A percentile compares a stretch with the other conserved stretches of the same genome.
Conservation (phyloP, 495 filamentous ascomycete species). For the Podospora sp. region DNA sequence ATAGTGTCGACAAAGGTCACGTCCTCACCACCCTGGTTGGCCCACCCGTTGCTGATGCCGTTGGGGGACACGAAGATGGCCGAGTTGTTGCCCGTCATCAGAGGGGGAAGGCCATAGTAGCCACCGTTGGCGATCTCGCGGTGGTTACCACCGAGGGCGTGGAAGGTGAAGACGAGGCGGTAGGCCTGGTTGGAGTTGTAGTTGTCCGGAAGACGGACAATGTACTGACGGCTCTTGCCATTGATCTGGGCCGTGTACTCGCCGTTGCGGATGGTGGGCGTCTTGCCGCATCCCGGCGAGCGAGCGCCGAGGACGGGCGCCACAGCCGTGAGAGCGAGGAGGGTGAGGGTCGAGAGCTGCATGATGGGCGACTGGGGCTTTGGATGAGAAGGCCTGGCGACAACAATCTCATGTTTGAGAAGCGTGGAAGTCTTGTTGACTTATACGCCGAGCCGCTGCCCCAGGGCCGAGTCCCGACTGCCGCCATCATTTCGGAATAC, state of each 20-base stretch:
- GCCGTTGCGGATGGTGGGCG: slow-evolving; percentile 32
- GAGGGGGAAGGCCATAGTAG: slow-evolving; percentile 44
- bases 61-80: slow-evolving; percentile 40
- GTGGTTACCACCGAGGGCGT: slow-evolving; percentile 40
- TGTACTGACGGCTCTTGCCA: slow-evolving; percentile 34
- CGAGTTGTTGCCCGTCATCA: slow-evolving; percentile 33
- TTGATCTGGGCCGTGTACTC: slow-evolving; percentile 29
- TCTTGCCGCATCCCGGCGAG: slow-evolving; percentile 45
- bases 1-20: background rate
- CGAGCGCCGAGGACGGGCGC: slow-evolving; percentile 15
- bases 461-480: background rate
- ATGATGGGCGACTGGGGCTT: slow-evolving; percentile 2
- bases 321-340: slow-evolving; percentile 12
- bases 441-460: background rate
- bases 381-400: background rate
- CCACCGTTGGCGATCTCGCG: slow-evolving; percentile 37
- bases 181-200: slow-evolving; percentile 45
- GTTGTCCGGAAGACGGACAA: slow-evolving; percentile 39
- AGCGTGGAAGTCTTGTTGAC: background rate
- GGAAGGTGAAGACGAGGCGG: slow-evolving; percentile 42
- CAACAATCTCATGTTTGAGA: background rate
- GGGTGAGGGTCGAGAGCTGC: slow-evolving; percentile 15
- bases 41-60: background rate
- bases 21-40: background rate
- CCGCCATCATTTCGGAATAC: background rate